Evolutionary conservation across 495 filamentous ascomycete species (phyloP).

Genomic region (Podospora pseudocomata): DNA sequence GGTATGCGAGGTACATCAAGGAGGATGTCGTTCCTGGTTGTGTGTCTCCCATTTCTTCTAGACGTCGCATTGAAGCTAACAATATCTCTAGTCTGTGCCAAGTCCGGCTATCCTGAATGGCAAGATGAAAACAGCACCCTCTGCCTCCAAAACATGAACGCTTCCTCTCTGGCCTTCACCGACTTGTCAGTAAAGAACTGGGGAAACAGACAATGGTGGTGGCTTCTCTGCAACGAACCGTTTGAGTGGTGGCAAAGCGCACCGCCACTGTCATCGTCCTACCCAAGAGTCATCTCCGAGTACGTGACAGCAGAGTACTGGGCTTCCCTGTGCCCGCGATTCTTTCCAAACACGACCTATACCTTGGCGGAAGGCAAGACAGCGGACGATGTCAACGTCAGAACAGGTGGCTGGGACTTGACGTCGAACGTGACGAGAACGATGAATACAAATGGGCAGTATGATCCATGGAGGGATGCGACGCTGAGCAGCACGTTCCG

Average conservation of each 20-base stretch:
- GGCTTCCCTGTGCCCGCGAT: constrained; percentile 55
- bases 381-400: constrained; percentile 53
- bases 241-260: constrained; percentile 43
- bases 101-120: constrained; percentile 42
- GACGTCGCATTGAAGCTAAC: background rate
- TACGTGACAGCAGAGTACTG: constrained; percentile 55
- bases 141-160: constrained; percentile 58
- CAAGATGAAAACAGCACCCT: constrained; percentile 44
- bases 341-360: constrained; percentile 48
- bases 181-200: constrained; percentile 51
- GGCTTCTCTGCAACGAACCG: constrained; percentile 66
- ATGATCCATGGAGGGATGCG: constrained; percentile 43
- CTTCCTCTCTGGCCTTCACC: constrained; percentile 53
- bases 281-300: constrained; percentile 52
- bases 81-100: constrained; percentile 22
- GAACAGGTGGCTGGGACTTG: constrained; percentile 55
- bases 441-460: constrained; percentile 57
- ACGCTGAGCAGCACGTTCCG: constrained; percentile 39
- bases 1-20: constrained; percentile 49
- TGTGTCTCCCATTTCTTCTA: background rate
- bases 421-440: constrained; percentile 52
- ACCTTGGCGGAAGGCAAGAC: constrained; percentile 51
- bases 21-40: constrained; percentile 44
- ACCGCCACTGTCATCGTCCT: constrained; percentile 50
- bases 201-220: constrained; percentile 59